Evolutionary conservation across 176 grass and related monocot species (phyloP), one percentile per base, ranked within the genome.

Genomic region (Carex pumila): DNA sequence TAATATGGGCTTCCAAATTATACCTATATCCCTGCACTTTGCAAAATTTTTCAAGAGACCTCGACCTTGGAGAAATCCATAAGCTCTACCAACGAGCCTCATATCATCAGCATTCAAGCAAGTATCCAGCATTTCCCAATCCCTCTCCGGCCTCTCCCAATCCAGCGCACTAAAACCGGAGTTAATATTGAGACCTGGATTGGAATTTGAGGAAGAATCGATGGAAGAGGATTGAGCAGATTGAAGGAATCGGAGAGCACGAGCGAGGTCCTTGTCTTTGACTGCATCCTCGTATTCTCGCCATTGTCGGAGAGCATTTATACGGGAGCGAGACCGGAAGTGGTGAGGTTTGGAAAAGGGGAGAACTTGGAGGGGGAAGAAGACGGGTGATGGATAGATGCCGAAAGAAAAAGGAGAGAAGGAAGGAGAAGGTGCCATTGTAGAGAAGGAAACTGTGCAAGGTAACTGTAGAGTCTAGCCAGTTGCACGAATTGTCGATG

Each of bases 71-170:
- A 98, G 92, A 57, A 98, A 93, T 53, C 86, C 79, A 59, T 98
- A 98, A 5, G 91, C 86, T 15, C 85, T 90, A 30, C 92, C 95
- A 52, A 98, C 91, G 31, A 95, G 92, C 60, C 89, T 87, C 95
- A 98, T 98, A 79, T 98, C 91, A 49, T 98, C 92, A 45, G 95
- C 86, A 79, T 98, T 92, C 87, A 98, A 91, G 88, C 95, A 98
- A 55, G 95, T 81, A 77, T 98, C 92, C 21, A 98, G 85, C 66
- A 98, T 87, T 85, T 98, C 92, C 95, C 92, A 98, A 73, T 90
- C 89, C 91, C 92, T 80, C 32, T 89, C 89, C 56, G 92, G 85
- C 21, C 84, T 87, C 68, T 68, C 70, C 78, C 86, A 87, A 54
- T 76, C 72, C 5, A 30, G 22, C 49, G 22, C 2, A 29, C 22